Evolutionary conservation across 805 yeast genomes (phyloP).

Genomic region (Sugiyamaella floridensis): DNA sequence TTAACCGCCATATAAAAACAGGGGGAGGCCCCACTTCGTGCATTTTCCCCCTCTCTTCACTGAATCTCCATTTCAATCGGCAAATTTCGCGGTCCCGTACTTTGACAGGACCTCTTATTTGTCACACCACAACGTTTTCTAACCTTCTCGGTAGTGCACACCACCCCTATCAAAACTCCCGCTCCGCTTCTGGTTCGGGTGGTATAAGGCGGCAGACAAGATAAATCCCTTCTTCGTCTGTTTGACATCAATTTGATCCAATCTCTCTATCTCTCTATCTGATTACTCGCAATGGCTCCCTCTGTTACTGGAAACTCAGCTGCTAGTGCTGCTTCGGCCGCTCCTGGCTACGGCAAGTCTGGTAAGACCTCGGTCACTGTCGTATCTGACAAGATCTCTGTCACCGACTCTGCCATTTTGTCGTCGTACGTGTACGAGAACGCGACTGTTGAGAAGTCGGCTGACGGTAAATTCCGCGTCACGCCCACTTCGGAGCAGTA

Average conservation of each 20-base stretch:
- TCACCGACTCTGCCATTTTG: constrained; percentile 41
- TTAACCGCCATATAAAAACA: too few species aligned
- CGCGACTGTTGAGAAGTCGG: constrained; percentile 54
- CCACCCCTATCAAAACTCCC: constrained; percentile 38
- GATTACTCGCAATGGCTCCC: constrained; percentile 28
- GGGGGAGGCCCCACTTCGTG: too few species aligned
- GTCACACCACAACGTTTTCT: constrained; percentile 32
- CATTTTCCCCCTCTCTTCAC: neutral
- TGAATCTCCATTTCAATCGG: neutral
- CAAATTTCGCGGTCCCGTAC: neutral
- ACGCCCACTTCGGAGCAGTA: constrained; percentile 67
- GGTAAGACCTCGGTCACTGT: constrained; percentile 46
- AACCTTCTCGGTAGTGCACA: constrained; percentile 37
- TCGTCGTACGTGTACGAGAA: constrained; percentile 68
- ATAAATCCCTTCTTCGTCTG: constrained; percentile 6
- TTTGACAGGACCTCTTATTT: neutral
- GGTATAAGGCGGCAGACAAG: constrained; percentile 31
- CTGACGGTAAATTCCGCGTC: constrained; percentile 50
- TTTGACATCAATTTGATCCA: constrained; percentile 1
- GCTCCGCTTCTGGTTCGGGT: constrained; percentile 38
- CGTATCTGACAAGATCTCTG: constrained; percentile 45
- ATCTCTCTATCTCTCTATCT: neutral
- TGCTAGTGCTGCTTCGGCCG: constrained; percentile 22
- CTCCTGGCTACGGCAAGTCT: constrained; percentile 29
- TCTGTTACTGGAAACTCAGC: constrained; percentile 22